phyloP scores from a whole-genome alignment of 306 rosid species.

The Quercus bicolor region DNA sequence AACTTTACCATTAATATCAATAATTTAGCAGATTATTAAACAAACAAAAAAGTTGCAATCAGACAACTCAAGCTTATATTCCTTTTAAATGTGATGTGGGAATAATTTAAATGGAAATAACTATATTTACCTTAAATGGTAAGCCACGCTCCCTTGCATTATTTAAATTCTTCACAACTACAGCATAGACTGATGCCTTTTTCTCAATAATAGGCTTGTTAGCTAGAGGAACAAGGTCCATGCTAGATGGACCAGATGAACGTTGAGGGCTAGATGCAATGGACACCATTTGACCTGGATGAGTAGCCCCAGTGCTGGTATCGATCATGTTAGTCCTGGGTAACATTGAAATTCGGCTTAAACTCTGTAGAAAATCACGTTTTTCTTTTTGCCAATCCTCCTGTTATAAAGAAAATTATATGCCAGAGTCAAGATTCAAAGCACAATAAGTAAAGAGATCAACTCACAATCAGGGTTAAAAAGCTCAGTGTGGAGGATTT shows the following conservation, averaged over 20 bases:
- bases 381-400: conserved; percentile 99
- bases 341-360: conserved; percentile 80
- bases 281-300: conserved; percentile 51
- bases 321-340: conserved; percentile 73
- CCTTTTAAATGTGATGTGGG: neutral
- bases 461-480: neutral
- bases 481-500: neutral
- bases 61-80: conserved; percentile 8
- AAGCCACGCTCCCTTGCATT: conserved; percentile 80
- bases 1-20: conserved; percentile 7
- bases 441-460: neutral
- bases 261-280: conserved; percentile 52
- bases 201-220: conserved; percentile 72
- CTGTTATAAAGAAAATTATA: conserved; percentile 48
- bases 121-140: conserved; percentile 64
- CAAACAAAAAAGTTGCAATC: neutral
- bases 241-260: conserved; percentile 45
- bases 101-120: conserved; percentile 2
- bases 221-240: conserved; percentile 54
- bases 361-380: conserved; percentile 93
- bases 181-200: conserved; percentile 76
- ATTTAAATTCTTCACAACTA: conserved; percentile 76
- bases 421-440: conserved; percentile 22
- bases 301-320: conserved; percentile 42
- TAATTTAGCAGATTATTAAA: conserved; percentile 16